Evolutionary conservation across 1,139 yeast genomes (phyloP), one percentile per base, ranked within the genome.

Genomic region (Geotrichum histeridarum): DNA sequence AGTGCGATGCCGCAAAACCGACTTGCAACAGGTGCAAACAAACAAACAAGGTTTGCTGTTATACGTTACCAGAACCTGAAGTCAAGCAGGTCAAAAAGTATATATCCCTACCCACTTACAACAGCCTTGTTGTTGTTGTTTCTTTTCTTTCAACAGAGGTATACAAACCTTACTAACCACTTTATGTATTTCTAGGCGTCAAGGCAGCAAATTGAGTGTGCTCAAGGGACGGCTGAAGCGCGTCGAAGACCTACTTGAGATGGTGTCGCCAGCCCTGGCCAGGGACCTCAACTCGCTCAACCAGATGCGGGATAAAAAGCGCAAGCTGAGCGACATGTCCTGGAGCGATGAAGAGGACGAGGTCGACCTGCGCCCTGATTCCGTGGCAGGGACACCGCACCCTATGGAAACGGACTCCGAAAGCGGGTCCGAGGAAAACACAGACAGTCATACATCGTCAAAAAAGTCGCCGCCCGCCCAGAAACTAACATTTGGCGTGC

Each of bases 1-100:
- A 86, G 64, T 88, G 95, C 65, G 86, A 84, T 63, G 95, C 88
- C 61, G 63, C 54, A 31, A 80, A 82, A 59, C 95, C 95, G 0
- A 58, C 66, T 0, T 87, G 95, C 63, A 68, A 78, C 0, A 75
- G 80, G 59, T 88, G 95, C 64, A 51, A 67, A 4, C 80, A 78
- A 56, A 70, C 77, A 1, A 68, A 71, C 2, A 62, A 57, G 37
- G 63, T 70, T 11, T 70, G 73, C 53, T 59, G 61, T 14, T 69
- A 68, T 53, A 66, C 72, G 4, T 64, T 61, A 37, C 57, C 62
- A 38, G 67, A 67, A 39, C 64, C 66, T 51, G 66, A 66, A 48
- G 66, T 69, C 57, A 63, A 43, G 61, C 63, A n/a, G 64, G 63
- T 9, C 58, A 63, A 50, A 62, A 63, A 59, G 39, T 37, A 11